Evolutionary conservation across 2,329 filamentous ascomycete genomes (phyloP), one percentile per base, ranked within the genome.

Genomic region (Talaromyces sp.): DNA sequence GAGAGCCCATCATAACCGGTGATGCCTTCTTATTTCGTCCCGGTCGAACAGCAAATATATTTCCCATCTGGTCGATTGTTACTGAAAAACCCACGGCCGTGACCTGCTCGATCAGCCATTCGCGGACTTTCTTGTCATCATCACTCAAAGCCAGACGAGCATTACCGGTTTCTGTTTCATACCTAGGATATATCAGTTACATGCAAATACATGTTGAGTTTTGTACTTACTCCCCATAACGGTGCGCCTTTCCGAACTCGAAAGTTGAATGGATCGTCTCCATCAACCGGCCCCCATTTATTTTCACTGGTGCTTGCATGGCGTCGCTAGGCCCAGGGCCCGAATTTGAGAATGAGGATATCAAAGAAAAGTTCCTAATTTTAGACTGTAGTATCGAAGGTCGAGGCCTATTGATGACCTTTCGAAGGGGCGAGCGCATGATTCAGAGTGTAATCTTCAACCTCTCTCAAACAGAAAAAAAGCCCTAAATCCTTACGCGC

Each of bases 21-120:
- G 63, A 43, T 27, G 40, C 45, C 19, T 25, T 47, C n/a, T 53
- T 45, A 1, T 36, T 51, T 29, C 45, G 25, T 19, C 63, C 63
- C 11, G 56, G 53, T 17, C 36, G 40, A 8, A 59, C 19, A 5
- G 62, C 62, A 15, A 64, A 64, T 58, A 64, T 66, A 43, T 66
- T 66, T 11, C 65, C 65, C 61, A 94, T 93, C 29, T 86, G 81
- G 73, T 95, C 91, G 1, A 92, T 77, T 0, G 84, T 88, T 7
- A 91, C 82, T 2, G 83, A 81, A 74, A 91, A 94, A 10, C 88
- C 89, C 0, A 93, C 78, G 0, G 78, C 80, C 70, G 85, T 78
- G 1, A 86, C 87, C 0, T 86, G 88, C 19, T 87, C 75, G 0
- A 88, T 83, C 68, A 95, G 93, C 91, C 91, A 95, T 74, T 91